phyloP scores from a whole-genome alignment of 768 basidiomycete species.

The Psilocybe cyanescens region DNA sequence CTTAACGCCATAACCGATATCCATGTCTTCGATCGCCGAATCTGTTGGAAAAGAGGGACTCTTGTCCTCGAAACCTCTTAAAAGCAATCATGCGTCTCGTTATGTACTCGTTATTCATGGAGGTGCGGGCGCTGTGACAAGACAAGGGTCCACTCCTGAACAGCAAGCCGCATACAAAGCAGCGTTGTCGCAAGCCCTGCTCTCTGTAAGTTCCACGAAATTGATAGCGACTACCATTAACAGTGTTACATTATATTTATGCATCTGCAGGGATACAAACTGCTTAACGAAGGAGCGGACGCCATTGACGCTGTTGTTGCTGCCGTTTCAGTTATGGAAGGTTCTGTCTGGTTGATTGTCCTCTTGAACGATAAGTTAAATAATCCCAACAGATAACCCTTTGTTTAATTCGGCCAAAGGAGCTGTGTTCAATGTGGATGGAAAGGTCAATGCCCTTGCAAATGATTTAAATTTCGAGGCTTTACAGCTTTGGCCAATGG shows the following conservation, averaged over 20 bases:
- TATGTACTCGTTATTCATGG: constrained; percentile 76
- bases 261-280: constrained; percentile 53
- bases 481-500: background rate
- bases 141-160: constrained; percentile 59
- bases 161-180: constrained; percentile 60
- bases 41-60: background rate
- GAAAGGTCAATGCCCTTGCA: constrained; percentile 56
- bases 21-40: background rate
- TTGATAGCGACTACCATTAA: background rate
- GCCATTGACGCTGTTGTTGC: constrained; percentile 84
- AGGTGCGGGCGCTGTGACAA: constrained; percentile 75
- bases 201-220: constrained; percentile 34
- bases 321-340: constrained; percentile 76
- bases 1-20: background rate
- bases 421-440: constrained; percentile 80
- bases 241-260: background rate
- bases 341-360: constrained; percentile 34
- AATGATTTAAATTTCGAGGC: background rate
- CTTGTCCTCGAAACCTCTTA: constrained; percentile 13
- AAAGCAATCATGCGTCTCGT: constrained; percentile 4
- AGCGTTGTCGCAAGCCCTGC: constrained; percentile 56
- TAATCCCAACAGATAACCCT: constrained; percentile 56
- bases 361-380: background rate
- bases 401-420: constrained; percentile 83
- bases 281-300: constrained; percentile 71